Evolutionary conservation across 2,329 filamentous ascomycete genomes (phyloP).

Genomic region (Fusarium hostae): DNA sequence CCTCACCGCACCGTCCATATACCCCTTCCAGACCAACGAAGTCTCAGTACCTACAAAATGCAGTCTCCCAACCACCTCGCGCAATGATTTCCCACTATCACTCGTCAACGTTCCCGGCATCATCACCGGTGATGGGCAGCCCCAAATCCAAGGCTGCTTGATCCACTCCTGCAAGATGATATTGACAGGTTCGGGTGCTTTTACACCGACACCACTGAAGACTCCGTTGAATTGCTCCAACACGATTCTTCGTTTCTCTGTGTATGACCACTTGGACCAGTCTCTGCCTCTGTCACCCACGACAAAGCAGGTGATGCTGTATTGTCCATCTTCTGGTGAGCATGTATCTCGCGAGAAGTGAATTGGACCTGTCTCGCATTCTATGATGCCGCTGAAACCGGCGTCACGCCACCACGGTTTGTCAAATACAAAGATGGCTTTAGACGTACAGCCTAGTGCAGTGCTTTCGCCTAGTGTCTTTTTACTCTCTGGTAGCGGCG

Average conservation of each 20-base stretch:
- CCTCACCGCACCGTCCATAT: constrained; percentile 42
- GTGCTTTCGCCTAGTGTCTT: constrained; percentile 43
- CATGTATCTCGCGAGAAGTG: constrained; percentile 46
- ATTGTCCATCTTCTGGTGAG: constrained; percentile 37
- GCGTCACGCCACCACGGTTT: constrained; percentile 58
- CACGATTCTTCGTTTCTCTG: constrained; percentile 4
- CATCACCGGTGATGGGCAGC: constrained; percentile 34
- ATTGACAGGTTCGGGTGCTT: constrained; percentile 27
- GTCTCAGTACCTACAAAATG: constrained; percentile 44
- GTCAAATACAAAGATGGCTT: constrained; percentile 54
- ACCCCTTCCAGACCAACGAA: constrained; percentile 42
- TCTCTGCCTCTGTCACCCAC: constrained; percentile 44
- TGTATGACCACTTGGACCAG: constrained; percentile 22
- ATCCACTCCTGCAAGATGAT: constrained; percentile 33
- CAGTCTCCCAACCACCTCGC: constrained; percentile 40
- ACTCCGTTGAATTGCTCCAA: constrained; percentile 16
- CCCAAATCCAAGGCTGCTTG: constrained; percentile 31
- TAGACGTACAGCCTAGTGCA: constrained; percentile 51
- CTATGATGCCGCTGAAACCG: constrained; percentile 55
- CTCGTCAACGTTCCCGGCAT: constrained; percentile 16
- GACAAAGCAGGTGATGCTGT: constrained; percentile 48
- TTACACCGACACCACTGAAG: constrained; percentile 15
- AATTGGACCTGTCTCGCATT: constrained; percentile 48
- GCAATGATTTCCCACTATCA: constrained; percentile 43
- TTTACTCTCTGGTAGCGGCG: constrained; percentile 46